These are phyloP conservation scores for Mesembryanthemum crystallinum DNA, from an alignment of 148 eudicot species.

Conservation along the genomic window DNA sequence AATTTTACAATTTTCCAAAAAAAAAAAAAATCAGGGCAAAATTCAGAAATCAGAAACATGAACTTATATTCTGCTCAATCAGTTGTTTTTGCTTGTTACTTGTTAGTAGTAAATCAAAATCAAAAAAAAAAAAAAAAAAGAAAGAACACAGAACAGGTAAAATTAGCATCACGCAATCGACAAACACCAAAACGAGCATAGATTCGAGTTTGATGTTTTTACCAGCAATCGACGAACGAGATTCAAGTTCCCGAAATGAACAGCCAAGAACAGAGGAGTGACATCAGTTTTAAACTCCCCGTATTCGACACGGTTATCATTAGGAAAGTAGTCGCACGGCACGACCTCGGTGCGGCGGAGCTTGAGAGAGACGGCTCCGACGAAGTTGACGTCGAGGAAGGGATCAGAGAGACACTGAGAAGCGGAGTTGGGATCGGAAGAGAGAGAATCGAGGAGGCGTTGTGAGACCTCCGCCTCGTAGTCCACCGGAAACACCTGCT, in stretches of 20 bases:
- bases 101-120: no score
- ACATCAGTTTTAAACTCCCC: slow-evolving; percentile 79
- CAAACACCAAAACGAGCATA: not conserved
- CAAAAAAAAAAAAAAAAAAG: no score
- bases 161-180: slow-evolving; percentile 1
- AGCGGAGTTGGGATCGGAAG: slow-evolving; percentile 41
- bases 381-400: slow-evolving; percentile 67
- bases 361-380: slow-evolving; percentile 65
- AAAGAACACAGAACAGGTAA: not conserved
- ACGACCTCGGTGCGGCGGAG: slow-evolving; percentile 47
- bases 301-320: slow-evolving; percentile 44
- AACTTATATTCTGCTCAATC: no score
- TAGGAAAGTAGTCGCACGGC: slow-evolving; percentile 48
- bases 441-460: slow-evolving; percentile 64
- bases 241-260: slow-evolving; percentile 47
- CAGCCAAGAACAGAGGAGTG: slow-evolving; percentile 77
- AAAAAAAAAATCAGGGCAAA: no score
- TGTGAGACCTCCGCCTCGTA: slow-evolving; percentile 73
- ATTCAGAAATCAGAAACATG: no score
- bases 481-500: slow-evolving; percentile 75
- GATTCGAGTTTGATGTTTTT: not conserved
- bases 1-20: no score
- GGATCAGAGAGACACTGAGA: slow-evolving; percentile 48
- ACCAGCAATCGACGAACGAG: slow-evolving; percentile 55
- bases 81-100: no score